Base-by-base conservation (phyloP, 1,284 basidiomycete species). In the Earliella scabrosa region DNA sequence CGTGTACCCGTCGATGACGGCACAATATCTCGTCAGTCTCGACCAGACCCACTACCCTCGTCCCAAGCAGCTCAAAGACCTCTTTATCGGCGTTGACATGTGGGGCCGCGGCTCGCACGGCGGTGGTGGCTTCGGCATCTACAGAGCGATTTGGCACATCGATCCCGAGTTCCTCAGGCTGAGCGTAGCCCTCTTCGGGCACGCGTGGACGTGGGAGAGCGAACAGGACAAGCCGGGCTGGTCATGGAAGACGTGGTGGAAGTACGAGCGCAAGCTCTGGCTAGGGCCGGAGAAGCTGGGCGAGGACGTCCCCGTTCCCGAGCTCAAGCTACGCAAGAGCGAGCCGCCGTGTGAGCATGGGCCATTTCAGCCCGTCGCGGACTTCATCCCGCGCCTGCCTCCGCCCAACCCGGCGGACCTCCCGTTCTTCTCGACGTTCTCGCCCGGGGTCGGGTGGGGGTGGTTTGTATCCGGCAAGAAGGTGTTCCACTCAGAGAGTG, bases 161-260 rank as follows among this genome's bases (percentile, higher is more conserved):
- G 74, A 78, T 6, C 84, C 85, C 1, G 66, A 77, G 44, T 76
- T 72, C 16, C 73, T 82, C 11, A 86, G 87, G 1, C 75, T 89
- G 4, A 89, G 88, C 63, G 82, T 84, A 16, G 88, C 90, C 0
- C 69, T 92, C 45, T 92, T 92, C 61, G 89, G 81, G 0, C 88
- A 80, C 45, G 90, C 78, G 20, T 92, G 89, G 90, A 86, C 87
- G 2, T 92, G 90, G 89, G 90, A 92, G 63, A 81, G 71, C 50
- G 78, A 81, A 61, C 82, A 85, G 63, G 82, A 81, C 59, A 77
- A 81, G 36, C 74, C 80, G 0, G 85, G 78, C 3, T 84, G 80
- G 68, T 80, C 72, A 26, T 92, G 90, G 90, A 75, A 82, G 16
- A 60, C 67, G 5, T 92, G 90, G 89, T 92, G 88, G 87, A 74